Percentiles rank a stretch among this genome's conserved stretches.
These are phyloP conservation scores for Botryotinia calthae DNA, from an alignment of 2,329 filamentous ascomycete species.

Conservation along the genomic window DNA sequence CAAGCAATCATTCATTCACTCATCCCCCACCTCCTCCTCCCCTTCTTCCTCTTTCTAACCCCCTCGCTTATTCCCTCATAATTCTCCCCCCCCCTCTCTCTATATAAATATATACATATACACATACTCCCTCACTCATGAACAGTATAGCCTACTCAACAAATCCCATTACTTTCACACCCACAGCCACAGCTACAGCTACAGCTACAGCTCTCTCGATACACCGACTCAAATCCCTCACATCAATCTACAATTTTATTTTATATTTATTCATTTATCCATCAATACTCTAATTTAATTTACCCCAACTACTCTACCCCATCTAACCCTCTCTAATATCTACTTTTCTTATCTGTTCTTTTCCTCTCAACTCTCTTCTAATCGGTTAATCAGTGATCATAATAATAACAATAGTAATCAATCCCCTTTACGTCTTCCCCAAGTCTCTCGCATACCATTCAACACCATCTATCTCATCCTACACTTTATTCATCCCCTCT, in stretches of 20 bases:
- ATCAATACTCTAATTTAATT: neutral
- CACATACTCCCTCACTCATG: neutral
- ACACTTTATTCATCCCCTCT: neutral
- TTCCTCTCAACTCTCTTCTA: neutral
- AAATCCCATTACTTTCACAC: neutral
- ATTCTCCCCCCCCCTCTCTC: too few relatives aligned
- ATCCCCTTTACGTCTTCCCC: neutral
- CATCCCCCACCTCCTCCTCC: neutral
- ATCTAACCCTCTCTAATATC: neutral
- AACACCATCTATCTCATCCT: neutral
- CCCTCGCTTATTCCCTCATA: neutral
- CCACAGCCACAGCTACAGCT: neutral
- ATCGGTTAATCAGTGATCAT: neutral
- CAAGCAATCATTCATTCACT: too few relatives aligned
- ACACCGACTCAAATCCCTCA: neutral
- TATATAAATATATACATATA: too few relatives aligned
- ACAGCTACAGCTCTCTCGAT: neutral
- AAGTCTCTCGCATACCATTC: neutral
- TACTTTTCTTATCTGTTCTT: neutral
- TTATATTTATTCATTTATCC: too few relatives aligned
- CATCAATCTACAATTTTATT: neutral
- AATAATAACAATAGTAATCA: neutral
- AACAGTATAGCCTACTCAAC: neutral
- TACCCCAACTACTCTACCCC: neutral
- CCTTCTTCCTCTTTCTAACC: too few relatives aligned